Conservation (phyloP, 176 grass and related monocot genomes). For the Thinopyrum elongatum region DNA sequence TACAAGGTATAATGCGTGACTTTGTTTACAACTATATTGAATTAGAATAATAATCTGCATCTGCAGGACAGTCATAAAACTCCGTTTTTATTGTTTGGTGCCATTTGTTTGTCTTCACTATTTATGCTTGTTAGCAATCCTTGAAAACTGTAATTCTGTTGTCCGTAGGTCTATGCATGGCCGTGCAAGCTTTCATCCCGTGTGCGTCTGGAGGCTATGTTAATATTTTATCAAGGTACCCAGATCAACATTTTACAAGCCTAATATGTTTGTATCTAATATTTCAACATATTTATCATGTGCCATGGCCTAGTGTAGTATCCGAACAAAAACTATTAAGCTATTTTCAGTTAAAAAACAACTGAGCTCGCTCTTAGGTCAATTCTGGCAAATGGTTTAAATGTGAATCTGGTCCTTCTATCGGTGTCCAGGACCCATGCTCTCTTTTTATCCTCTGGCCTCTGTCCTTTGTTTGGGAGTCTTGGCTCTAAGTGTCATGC, state of each 20-base stretch:
- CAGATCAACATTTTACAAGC: conserved; percentile 12
- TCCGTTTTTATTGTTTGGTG: background rate
- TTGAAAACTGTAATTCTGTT: conserved; percentile 31
- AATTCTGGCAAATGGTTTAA: background rate
- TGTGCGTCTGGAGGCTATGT: conserved; percentile 51
- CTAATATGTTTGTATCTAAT: background rate
- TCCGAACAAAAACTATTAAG: background rate
- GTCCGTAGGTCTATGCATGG: conserved; percentile 86
- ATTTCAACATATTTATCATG: background rate
- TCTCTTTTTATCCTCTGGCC: background rate
- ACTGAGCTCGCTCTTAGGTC: background rate
- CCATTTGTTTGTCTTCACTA: background rate
- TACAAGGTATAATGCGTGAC: background rate
- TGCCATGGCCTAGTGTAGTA: background rate
- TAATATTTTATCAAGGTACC: conserved; percentile 84
- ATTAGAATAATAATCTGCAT: background rate
- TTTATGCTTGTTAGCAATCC: background rate
- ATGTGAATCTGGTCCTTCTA: background rate
- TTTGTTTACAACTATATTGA: conserved; percentile 6
- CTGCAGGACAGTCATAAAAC: background rate
- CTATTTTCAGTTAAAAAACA: background rate
- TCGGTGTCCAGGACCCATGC: background rate
- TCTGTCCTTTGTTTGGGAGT: background rate
- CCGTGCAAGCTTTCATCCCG: conserved; percentile 81
- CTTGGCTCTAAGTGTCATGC: background rate